These are phyloP conservation scores for Fusarium sp. DNA, from an alignment of 2,329 filamentous ascomycete species.

Conservation along the genomic window DNA sequence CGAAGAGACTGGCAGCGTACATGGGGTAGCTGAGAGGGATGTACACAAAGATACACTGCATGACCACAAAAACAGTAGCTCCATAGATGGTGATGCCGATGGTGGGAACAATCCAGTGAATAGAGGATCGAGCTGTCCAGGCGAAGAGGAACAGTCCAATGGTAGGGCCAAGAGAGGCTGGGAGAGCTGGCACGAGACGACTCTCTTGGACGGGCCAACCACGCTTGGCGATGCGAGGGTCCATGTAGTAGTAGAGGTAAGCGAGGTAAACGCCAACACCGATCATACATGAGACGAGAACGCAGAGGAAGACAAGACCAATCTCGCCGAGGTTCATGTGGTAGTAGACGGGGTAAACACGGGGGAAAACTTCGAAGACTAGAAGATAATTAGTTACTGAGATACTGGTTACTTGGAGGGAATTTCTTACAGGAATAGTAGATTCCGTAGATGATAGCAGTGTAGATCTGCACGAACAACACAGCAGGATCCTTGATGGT, in stretches of 20 bases:
- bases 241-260: slow-evolving; percentile 64
- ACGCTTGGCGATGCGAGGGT: slow-evolving; percentile 59
- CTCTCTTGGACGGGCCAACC: slow-evolving; percentile 64
- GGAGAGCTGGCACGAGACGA: slow-evolving; percentile 66
- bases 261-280: slow-evolving; percentile 60
- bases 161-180: slow-evolving; percentile 63
- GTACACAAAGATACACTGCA: slow-evolving; percentile 71
- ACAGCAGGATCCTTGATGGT: slow-evolving; percentile 71
- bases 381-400: background rate
- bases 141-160: slow-evolving; percentile 71
- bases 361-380: slow-evolving; percentile 73
- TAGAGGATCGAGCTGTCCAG: slow-evolving; percentile 63
- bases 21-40: slow-evolving; percentile 66
- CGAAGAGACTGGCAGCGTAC: slow-evolving; percentile 69
- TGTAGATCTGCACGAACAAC: slow-evolving; percentile 71
- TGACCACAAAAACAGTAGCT: slow-evolving; percentile 63
- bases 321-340: slow-evolving; percentile 67
- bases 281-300: slow-evolving; percentile 67
- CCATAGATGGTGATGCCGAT: slow-evolving; percentile 68
- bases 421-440: slow-evolving; percentile 63
- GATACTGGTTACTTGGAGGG: no score
- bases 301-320: slow-evolving; percentile 70
- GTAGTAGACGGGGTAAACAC: slow-evolving; percentile 71
- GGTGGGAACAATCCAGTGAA: slow-evolving; percentile 67
- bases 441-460: slow-evolving; percentile 69